phyloP scores from a whole-genome alignment of 2,329 filamentous ascomycete species.

The Calonectria pseudoreteaudii region DNA sequence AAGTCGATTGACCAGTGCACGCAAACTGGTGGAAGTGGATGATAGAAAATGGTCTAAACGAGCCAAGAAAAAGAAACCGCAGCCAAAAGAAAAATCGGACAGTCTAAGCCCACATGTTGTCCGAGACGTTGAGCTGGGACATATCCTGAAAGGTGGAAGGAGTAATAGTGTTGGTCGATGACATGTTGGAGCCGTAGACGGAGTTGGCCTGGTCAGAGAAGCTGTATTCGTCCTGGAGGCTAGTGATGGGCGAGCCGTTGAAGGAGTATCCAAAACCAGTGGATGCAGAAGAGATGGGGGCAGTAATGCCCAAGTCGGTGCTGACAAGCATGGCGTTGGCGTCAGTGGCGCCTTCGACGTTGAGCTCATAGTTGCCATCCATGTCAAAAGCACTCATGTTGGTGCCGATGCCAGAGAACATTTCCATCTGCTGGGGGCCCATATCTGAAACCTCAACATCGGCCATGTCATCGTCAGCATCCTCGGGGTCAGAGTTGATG shows the following conservation, averaged over 20 bases:
- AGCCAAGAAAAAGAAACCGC: constrained; percentile 16
- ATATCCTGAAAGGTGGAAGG: constrained; percentile 42
- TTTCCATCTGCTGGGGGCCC: constrained; percentile 30
- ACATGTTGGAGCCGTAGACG: constrained; percentile 41
- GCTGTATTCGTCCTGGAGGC: constrained; percentile 39
- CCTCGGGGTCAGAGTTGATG: constrained; percentile 47
- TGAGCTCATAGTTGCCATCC: constrained; percentile 37
- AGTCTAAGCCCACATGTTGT: constrained; percentile 38
- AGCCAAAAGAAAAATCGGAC: neutral
- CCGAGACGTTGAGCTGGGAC: constrained; percentile 36
- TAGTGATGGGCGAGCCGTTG: constrained; percentile 38
- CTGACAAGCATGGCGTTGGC: constrained; percentile 33
- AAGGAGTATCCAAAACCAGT: constrained; percentile 38
- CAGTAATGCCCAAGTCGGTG: constrained; percentile 33
- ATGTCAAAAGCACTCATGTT: constrained; percentile 37
- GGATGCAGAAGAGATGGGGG: constrained; percentile 42
- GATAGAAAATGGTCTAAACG: constrained; percentile 29
- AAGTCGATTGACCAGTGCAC: constrained; percentile 18
- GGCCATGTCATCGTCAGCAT: constrained; percentile 44
- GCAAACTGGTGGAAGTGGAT: constrained; percentile 32
- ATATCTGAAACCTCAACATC: constrained; percentile 36
- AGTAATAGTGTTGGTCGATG: constrained; percentile 45
- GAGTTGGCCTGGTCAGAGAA: constrained; percentile 42
- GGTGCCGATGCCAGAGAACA: constrained; percentile 39
- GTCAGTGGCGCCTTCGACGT: constrained; percentile 34